Evolutionary conservation across 805 yeast genomes (phyloP).

Genomic region (Tetrapisispora namnaoensis): DNA sequence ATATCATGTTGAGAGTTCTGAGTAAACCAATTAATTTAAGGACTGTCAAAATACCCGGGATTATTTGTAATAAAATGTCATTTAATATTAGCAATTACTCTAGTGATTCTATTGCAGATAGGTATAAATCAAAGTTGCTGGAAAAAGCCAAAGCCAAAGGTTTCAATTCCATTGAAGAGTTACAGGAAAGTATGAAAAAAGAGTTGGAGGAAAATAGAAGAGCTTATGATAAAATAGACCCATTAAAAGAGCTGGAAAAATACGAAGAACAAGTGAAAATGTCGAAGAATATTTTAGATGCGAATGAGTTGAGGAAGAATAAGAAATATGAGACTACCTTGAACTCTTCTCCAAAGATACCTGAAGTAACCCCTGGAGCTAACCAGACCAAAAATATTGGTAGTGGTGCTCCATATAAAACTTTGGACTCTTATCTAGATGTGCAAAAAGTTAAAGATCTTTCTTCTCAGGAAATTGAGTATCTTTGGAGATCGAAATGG

Average conservation of each 20-base stretch:
- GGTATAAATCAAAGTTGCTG: conserved; percentile 31
- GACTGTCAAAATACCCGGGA: neutral
- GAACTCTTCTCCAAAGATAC: conserved; percentile 4
- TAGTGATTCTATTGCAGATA: conserved; percentile 2
- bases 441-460: conserved; percentile 52
- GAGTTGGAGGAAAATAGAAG: conserved; percentile 46
- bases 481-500: conserved; percentile 85
- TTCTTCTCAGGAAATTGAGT: conserved; percentile 55
- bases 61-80: neutral
- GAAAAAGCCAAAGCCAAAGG: conserved; percentile 31
- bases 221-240: conserved; percentile 55
- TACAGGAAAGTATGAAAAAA: conserved; percentile 53
- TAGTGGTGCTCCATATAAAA: conserved; percentile 52
- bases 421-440: conserved; percentile 61
- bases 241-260: conserved; percentile 56
- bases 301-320: neutral
- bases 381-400: neutral
- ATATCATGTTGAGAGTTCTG: neutral
- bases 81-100: conserved; percentile 1
- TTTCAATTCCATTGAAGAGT: conserved; percentile 38
- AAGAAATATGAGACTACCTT: neutral
- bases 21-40: neutral
- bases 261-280: conserved; percentile 32
- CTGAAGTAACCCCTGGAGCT: conserved; percentile 18
- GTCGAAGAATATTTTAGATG: conserved; percentile 6